Conservation (phyloP, 2,329 filamentous ascomycete species). For the Pseudogymnoascus sp. region DNA sequence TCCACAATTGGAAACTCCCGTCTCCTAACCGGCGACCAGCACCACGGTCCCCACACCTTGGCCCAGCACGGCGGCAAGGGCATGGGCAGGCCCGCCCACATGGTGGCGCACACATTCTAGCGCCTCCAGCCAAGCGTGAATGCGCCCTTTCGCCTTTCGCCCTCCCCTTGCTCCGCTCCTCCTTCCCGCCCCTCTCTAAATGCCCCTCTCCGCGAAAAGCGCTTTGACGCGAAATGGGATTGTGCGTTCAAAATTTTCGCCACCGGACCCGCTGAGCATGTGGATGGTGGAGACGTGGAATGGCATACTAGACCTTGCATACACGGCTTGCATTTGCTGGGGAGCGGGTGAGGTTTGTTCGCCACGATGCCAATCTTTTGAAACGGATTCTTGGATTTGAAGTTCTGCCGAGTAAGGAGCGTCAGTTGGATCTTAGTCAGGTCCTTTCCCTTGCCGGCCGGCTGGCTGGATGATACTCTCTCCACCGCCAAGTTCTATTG, state of each 20-base stretch:
- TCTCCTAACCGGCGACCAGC: constrained; percentile 3
- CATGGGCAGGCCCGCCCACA: background rate
- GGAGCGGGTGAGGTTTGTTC: background rate
- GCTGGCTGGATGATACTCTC: background rate
- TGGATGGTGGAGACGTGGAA: background rate
- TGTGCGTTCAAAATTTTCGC: background rate
- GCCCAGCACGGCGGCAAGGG: constrained; percentile 2
- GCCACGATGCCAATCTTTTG: constrained; percentile 2
- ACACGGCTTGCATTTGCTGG: background rate
- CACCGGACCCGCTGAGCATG: background rate
- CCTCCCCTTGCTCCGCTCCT: background rate
- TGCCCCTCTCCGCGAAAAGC: background rate
- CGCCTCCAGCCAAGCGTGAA: background rate
- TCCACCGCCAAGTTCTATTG: background rate
- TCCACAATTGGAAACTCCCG: constrained; percentile 4
- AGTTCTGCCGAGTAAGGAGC: background rate
- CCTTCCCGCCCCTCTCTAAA: too few species aligned
- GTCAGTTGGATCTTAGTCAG: background rate
- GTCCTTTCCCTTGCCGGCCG: background rate
- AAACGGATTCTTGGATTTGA: background rate
- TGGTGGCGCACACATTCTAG: background rate
- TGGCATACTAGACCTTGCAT: background rate
- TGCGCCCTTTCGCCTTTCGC: background rate
- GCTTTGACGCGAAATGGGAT: background rate
- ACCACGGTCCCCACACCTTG: background rate